Evolutionary conservation across 2,329 filamentous ascomycete genomes (phyloP).

Genomic region (Coniochaeta sp.): DNA sequence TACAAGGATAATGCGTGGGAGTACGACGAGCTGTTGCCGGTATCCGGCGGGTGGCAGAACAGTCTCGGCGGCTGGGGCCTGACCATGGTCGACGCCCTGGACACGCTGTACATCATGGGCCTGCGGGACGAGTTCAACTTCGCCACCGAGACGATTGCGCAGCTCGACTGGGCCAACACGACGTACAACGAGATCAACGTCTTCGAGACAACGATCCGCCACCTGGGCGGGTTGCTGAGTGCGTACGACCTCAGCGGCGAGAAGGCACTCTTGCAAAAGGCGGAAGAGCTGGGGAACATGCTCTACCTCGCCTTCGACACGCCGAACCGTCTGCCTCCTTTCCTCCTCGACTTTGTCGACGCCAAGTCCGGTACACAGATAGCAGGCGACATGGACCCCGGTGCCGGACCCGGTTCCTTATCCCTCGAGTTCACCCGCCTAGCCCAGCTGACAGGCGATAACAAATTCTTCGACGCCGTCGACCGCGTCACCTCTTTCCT

Average conservation of each 20-base stretch:
- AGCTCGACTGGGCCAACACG: conserved; percentile 47
- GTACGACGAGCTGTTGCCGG: conserved; percentile 45
- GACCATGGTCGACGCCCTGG: conserved; percentile 49
- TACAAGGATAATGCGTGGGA: conserved; percentile 47
- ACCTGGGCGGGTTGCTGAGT: conserved; percentile 41
- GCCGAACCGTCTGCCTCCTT: conserved; percentile 40
- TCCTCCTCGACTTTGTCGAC: conserved; percentile 35
- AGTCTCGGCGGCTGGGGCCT: conserved; percentile 46
- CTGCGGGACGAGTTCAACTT: conserved; percentile 44
- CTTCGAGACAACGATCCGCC: conserved; percentile 54
- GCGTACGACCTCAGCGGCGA: conserved; percentile 44
- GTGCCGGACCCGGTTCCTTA: conserved; percentile 51
- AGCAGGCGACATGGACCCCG: conserved; percentile 28
- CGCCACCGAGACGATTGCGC: conserved; percentile 37
- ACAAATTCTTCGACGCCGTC: conserved; percentile 69
- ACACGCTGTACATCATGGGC: conserved; percentile 52
- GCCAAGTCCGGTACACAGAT: conserved; percentile 27
- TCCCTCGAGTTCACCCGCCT: conserved; percentile 68
- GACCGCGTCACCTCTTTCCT: conserved; percentile 61
- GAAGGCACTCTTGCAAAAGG: conserved; percentile 37
- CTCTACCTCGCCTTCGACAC: conserved; percentile 46
- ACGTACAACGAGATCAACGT: conserved; percentile 39
- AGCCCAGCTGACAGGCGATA: conserved; percentile 62
- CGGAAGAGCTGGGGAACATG: conserved; percentile 42
- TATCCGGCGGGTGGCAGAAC: conserved; percentile 38